Evolutionary conservation across 495 filamentous ascomycete species (phyloP), one percentile per base, ranked within the genome.

Genomic region (Annulohypoxylon maeteangense): DNA sequence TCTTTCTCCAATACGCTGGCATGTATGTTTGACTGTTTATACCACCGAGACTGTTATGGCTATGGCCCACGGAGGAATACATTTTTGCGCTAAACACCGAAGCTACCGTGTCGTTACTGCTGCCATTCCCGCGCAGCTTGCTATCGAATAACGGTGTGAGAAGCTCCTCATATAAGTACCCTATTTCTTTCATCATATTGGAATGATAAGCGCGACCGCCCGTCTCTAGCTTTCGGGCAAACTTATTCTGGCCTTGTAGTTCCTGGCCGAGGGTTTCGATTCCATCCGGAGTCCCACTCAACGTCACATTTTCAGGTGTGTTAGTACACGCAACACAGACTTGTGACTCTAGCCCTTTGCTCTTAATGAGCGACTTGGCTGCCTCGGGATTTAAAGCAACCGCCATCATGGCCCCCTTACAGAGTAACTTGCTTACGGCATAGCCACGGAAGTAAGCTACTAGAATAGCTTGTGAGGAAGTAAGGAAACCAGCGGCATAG

Each of bases 241-340:
- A 84, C 40, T 78, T 65, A 3, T 66, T 58, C 18, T 79, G 70
- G 0, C 65, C 55, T 29, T 80, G 61, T 6, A 83, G 68, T 8
- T 74, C 54, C n/a, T n/a, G n/a, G n/a, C n/a, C n/a, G n/a, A 14
- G 54, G 0, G 53, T 44, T 3, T 80, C 75, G 11, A 88, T 80
- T 4, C 72, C 81, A 1, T 76, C 72, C 6, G 65, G 67, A 29
- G 80, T 74, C 0, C 85, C 85, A 1, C 84, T 84, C 1, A 87
- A 42, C 14, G 86, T 88, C 6, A 81, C 71, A 18, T 76, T 86
- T 1, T 69, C 68, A 0, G 82, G 84, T 44, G 80, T 81, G 67
- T 88, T 89, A 44, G 82, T 62, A 55, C 87, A 89, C 0, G 85
- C 87, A 31, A 87, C 74, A 11, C 76, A 64, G 16, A 65, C 79